Conservation (phyloP, 148 eudicot genomes). For the Cornus controversa region DNA sequence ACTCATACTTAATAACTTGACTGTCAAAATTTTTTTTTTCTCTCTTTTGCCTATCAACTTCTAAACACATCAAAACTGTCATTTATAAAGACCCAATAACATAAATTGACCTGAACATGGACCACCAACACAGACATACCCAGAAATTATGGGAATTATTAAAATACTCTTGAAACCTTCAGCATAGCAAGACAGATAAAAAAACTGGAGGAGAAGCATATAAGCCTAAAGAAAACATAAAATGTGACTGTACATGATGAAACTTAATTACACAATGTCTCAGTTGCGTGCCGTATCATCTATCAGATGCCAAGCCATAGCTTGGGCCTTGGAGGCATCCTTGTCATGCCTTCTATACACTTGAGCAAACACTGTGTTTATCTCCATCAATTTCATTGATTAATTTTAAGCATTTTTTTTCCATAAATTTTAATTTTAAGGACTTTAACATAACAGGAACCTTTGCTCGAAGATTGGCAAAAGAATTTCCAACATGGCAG, state of each 20-base stretch:
- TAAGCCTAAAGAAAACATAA: background rate
- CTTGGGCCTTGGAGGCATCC: background rate
- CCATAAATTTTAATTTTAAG: background rate
- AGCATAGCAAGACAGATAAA: no score
- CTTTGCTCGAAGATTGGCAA: slow-evolving; percentile 78
- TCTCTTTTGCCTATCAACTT: no score
- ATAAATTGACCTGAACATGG: background rate
- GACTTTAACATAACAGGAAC: slow-evolving; percentile 37
- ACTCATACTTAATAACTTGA: background rate
- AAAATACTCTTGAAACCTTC: background rate
- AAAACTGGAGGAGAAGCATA: background rate
- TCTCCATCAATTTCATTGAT: background rate
- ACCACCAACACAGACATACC: background rate
- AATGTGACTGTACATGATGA: background rate
- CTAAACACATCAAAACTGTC: background rate
- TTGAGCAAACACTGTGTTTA: background rate
- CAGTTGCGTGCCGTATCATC: background rate
- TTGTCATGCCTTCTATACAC: background rate
- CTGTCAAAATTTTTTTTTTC: background rate
- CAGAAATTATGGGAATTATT: no score
- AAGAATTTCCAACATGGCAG: slow-evolving; percentile 92
- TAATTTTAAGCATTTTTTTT: background rate
- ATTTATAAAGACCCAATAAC: background rate
- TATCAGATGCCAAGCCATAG: background rate
- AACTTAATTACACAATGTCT: background rate